Conservation (phyloP, 2,329 filamentous ascomycete genomes). For the Gliomastix tumulicola region DNA sequence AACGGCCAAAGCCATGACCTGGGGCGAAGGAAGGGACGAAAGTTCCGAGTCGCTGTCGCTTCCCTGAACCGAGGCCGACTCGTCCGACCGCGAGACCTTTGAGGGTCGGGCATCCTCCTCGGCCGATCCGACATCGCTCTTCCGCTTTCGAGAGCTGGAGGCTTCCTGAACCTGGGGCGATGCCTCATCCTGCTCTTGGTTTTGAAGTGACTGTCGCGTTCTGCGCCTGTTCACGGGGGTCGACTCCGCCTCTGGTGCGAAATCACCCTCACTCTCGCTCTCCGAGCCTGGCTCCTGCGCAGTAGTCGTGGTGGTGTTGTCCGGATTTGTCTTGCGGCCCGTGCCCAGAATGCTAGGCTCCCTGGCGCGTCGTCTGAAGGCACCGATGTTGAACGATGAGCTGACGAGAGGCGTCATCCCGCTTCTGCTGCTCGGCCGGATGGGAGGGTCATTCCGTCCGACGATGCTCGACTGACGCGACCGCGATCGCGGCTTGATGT, state of each 20-base stretch:
- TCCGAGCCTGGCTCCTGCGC: conserved; percentile 31
- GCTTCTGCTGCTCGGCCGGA: conserved; percentile 44
- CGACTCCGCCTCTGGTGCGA: conserved; percentile 59
- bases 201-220: conserved; percentile 24
- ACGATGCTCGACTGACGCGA: conserved; percentile 43
- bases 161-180: conserved; percentile 18
- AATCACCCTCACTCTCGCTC: conserved; percentile 39
- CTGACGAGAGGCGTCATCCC: conserved; percentile 39
- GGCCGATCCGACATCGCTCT: conserved; percentile 42
- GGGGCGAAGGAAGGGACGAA: conserved; percentile 16
- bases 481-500: conserved; percentile 31
- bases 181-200: conserved; percentile 10
- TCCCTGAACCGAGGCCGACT: conserved; percentile 9
- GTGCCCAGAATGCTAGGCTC: conserved; percentile 57
- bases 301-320: conserved; percentile 1
- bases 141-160: conserved; percentile 44
- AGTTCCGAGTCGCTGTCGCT: conserved; percentile 28
- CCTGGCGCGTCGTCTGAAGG: conserved; percentile 48
- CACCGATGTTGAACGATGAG: conserved; percentile 46
- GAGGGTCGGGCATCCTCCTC: conserved; percentile 26
- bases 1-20: conserved; percentile 10
- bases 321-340: conserved; percentile 28
- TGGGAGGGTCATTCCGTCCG: conserved; percentile 42
- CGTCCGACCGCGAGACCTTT: conserved; percentile 22
- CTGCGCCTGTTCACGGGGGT: conserved; percentile 51